Base-by-base conservation (phyloP, 768 basidiomycete genomes). In the Auriscalpium vulgare region DNA sequence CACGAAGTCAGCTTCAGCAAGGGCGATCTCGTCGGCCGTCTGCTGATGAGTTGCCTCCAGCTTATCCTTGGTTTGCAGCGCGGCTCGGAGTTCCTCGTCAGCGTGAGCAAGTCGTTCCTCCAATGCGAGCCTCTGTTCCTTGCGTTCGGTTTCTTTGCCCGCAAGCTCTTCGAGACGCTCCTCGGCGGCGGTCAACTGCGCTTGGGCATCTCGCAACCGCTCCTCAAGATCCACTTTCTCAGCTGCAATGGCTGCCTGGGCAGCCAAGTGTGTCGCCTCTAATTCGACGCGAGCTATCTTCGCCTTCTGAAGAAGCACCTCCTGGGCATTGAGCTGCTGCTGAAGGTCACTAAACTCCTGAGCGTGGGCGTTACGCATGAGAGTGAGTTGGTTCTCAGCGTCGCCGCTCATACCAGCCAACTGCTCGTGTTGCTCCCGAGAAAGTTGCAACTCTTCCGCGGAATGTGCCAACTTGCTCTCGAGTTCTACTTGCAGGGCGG, bases 191-290 rank as follows among this genome's bases (percentile, higher is more conserved):
- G 58, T 55, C 38, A 37, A 55, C 36, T 56, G 46, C 45, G 49
- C 52, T 36, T 43, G 45, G 46, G 38, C 46, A 17, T 16, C 14
- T 14, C 49, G 51, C 14, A 62, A 51, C n/a, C 50, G 58, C 21
- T 35, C 55, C 45, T 62, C 55, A 34, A 62, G 61, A n/a, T 56
- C 55, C 8, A 36, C 50, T 7, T 60, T 59, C 9, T 52, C 10
- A 11, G 35, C 21, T 14, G 61, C 53, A 17, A 61, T 17, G 23
- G 62, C 61, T 10, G 56, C 58, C 14, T 64, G 58, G n/a, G 61
- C 55, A n/a, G 34, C 55, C 1, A 70, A 67, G 23, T 70, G 68
- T 34, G 66, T 63, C 23, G 76, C 69, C 21, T 80, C 69, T 44
- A 74, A 63, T 17, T 34, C 45, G 9, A 51, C 59, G 49, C 54